These are phyloP conservation scores for Metschnikowia arizonensis DNA, from an alignment of 805 yeast genomes.

Conservation along the genomic window DNA sequence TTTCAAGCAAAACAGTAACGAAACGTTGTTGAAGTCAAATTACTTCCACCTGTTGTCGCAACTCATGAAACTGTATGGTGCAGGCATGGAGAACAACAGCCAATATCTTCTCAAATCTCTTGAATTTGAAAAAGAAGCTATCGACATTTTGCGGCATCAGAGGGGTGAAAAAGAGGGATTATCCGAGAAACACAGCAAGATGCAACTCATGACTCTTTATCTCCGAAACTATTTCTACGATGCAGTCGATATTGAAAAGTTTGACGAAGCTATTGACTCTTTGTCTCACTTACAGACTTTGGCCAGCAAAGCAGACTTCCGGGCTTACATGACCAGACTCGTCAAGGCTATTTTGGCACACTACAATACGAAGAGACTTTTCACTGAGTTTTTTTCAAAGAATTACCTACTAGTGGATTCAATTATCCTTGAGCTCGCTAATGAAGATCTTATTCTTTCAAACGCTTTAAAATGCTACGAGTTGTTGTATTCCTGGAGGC, in stretches of 20 bases:
- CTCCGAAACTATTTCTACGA: constrained; percentile 11
- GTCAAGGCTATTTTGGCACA: constrained; percentile 25
- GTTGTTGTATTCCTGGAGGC: constrained; percentile 40
- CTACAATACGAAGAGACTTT: constrained; percentile 22
- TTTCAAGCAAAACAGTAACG: constrained; percentile 15
- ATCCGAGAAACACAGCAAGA: constrained; percentile 1
- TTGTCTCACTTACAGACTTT: constrained; percentile 7
- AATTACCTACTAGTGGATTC: constrained; percentile 32
- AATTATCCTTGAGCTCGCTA: constrained; percentile 31
- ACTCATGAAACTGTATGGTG: constrained; percentile 7
- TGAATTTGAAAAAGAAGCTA: constrained; percentile 17
- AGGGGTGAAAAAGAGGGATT: neutral
- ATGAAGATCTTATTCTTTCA: constrained; percentile 27
- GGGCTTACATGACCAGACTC: constrained; percentile 22
- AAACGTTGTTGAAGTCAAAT: constrained; percentile 18
- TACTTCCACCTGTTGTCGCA: constrained; percentile 31
- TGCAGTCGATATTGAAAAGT: constrained; percentile 13
- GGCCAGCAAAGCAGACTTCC: constrained; percentile 12
- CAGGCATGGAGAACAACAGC: neutral
- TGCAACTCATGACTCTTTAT: constrained; percentile 7
- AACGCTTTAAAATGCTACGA: constrained; percentile 34
- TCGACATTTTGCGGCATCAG: constrained; percentile 17
- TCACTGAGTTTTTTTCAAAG: constrained; percentile 20
- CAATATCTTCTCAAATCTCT: constrained; percentile 1
- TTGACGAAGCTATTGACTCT: constrained; percentile 13